Conservation (phyloP, 1,284 basidiomycete species). For the Mycena sp. region DNA sequence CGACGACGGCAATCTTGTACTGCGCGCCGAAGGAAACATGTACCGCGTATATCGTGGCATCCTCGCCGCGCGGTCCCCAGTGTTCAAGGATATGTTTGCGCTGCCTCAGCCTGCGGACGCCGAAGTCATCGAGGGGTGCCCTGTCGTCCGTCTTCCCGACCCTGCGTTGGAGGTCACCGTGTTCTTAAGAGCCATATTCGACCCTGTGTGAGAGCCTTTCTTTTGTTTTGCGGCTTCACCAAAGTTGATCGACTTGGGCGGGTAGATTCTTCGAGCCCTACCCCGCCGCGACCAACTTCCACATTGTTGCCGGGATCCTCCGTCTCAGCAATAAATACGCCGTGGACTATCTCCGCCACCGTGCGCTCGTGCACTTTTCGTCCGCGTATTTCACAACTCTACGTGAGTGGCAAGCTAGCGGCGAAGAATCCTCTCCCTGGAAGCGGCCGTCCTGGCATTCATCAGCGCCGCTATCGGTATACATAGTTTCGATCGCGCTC, state of each 20-base stretch:
- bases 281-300: neutral
- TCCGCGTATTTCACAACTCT: neutral
- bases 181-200: slow-evolving; percentile 17
- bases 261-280: neutral
- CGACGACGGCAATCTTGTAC: slow-evolving; percentile 11
- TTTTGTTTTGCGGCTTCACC: neutral
- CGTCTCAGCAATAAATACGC: slow-evolving; percentile 8
- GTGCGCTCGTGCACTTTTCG: neutral
- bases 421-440: too few relatives aligned
- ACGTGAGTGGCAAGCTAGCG: neutral
- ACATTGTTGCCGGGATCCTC: neutral
- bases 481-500: neutral
- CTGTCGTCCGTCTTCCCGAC: slow-evolving; percentile 7
- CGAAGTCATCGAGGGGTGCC: slow-evolving; percentile 10
- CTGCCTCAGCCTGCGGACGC: neutral
- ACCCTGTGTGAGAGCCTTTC: neutral
- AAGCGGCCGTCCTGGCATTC: too few relatives aligned
- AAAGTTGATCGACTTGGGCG: neutral
- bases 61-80: neutral
- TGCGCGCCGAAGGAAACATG: neutral
- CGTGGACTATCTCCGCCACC: neutral
- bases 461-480: too few relatives aligned
- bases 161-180: neutral
- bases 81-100: slow-evolving; percentile 14
- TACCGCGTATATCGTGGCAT: neutral